Evolutionary conservation across 305 asterid genomes (phyloP).

Genomic region (Fraxinus sp.): DNA sequence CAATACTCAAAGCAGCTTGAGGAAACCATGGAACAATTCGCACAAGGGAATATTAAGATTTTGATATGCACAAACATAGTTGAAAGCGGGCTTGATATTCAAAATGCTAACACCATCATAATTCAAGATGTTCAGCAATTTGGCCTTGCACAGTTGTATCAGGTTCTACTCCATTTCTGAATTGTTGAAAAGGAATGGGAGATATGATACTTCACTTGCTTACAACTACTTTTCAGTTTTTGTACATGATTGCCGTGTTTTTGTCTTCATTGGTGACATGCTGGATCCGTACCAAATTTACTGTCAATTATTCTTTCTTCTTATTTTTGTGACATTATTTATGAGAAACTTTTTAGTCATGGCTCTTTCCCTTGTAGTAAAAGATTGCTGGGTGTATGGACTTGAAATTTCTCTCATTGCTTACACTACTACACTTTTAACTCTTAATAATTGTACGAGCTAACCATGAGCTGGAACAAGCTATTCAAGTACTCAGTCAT

Average conservation of each 20-base stretch:
- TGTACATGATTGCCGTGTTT: constrained; percentile 8
- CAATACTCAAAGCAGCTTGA: constrained; percentile 94
- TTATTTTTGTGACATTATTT: constrained; percentile 7
- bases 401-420: neutral
- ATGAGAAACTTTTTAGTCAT: neutral
- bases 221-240: neutral
- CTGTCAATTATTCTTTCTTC: neutral
- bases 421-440: neutral
- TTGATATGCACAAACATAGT: constrained; percentile 95
- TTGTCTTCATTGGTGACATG: neutral
- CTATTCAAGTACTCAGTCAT: neutral
- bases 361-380: constrained; percentile 7
- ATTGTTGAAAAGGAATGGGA: neutral
- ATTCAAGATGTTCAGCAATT: constrained; percentile 95
- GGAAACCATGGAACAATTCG: constrained; percentile 91
- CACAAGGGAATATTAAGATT: constrained; percentile 70
- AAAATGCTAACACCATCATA: constrained; percentile 92
- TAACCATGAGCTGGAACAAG: constrained; percentile 10
- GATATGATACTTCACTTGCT: neutral
- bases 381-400: neutral
- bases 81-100: constrained; percentile 98
- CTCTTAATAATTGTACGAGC: constrained; percentile 4
- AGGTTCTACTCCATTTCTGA: constrained; percentile 51
- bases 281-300: constrained; percentile 4
- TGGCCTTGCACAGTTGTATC: constrained; percentile 97